Base-by-base conservation (phyloP, 441 rosid species). In the Pelargonium citronellum region DNA sequence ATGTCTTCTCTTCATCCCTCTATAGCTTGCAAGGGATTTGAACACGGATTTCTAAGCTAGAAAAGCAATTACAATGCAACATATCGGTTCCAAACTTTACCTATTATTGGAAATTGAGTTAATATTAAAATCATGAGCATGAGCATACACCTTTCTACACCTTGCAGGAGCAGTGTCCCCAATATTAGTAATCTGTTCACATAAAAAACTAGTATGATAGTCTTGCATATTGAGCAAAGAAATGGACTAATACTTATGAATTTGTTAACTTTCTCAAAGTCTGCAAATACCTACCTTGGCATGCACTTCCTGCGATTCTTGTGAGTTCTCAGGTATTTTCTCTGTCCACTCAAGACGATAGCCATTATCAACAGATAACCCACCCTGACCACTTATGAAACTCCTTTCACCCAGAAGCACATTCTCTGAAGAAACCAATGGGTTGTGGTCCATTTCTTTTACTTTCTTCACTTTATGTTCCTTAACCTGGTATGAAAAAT, bases 31-130 rank as follows among this genome's bases (percentile, higher is more conserved):
- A 57, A 57, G 62, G 62, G 62, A 57, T 57, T 57, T 57, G 4
- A 57, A 17, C 27, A 57, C 27, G 20, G 62, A 70, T 43, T 53
- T 66, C 19, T 68, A 60, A 57, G 47, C 49, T 47, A 30, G 24
- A 72, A 67, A 30, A 27, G 62, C 46, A 68, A 58, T 3, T 43
- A 65, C 16, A 63, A 17, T 53, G 62, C 16, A 44, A 37, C 30
- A 61, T 44, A 71, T 51, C 22, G 15, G 55, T 20, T 11, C 71
- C 27, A 77, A 44, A 57, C 63, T 70, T 79, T 80, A 90, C 99
- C 99, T 91, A 82, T 93, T 95, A 77, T 80, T 89, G n/a, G 99
- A 89, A 70, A 95, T 83, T 39, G 99, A 95, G 78, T 95, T 91
- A 84, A 95, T 85, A 83, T 88, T 88, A 78, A 86, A 95, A 77